Base-by-base conservation (phyloP, 2,329 filamentous ascomycete genomes). In the Alternaria ethzedia region DNA sequence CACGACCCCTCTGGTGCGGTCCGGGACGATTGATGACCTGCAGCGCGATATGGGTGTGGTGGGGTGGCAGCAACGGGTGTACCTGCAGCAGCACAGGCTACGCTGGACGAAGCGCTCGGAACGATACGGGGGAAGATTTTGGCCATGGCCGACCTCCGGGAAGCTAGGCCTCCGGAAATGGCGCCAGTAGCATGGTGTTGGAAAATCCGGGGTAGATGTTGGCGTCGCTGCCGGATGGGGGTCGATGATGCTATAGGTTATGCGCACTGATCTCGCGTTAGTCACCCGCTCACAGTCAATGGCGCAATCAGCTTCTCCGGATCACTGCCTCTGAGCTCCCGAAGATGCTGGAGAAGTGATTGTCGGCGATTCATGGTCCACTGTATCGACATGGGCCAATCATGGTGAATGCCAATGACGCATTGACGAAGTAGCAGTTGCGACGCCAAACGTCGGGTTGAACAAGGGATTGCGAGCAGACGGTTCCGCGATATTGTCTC, bases 1-100 rank as follows among this genome's bases (percentile, higher is more conserved):
- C 65, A 64, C 57, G 64, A 54, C 41, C 60, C 60, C 55, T 49
- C 47, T 59, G 52, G 47, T 59, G 55, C 57, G 44, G 51, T 47
- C 59, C 52, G 54, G 41, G 47, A 58, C 52, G 41, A 47, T 20
- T 57, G 50, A 70, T 70, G 66, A 68, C 62, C 63, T 68, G 70
- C 70, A 70, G 63, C 23, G 25, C 57, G 30, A 54, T 50, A 52
- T 61, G 49, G 52, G 21, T 60, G 57, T 67, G 70, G 70, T 66
- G 65, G 59, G 66, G 67, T 69, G 65, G 67, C 64, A 32, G 67
- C 51, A 58, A 65, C 69, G 68, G 58, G 63, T 71, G 75, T 77
- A 75, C 75, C 75, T 79, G 76, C 76, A 78, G 72, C 51, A 70
- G 65, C 61, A 63, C 50, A 64, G 64, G 66, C 68, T 70, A 65